Conservation (phyloP, 495 filamentous ascomycete species). For the Aspergillus cristatus region DNA sequence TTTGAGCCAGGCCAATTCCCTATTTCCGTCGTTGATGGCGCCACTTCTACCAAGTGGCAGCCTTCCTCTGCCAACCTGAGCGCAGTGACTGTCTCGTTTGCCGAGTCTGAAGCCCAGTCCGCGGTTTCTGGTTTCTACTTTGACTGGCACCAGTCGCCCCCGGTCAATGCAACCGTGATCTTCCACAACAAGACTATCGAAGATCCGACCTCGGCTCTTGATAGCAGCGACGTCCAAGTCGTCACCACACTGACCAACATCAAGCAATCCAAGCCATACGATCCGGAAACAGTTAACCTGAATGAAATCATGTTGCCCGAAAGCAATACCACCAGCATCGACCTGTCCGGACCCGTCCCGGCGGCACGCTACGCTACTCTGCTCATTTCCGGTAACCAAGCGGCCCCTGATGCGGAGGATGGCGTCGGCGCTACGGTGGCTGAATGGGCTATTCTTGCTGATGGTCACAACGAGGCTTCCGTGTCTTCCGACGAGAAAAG, state of each 20-base stretch:
- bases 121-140: conserved; percentile 48
- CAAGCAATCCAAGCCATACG: conserved; percentile 28
- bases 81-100: conserved; percentile 41
- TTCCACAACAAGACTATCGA: conserved; percentile 41
- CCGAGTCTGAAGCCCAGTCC: conserved; percentile 28
- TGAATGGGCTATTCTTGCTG: conserved; percentile 58
- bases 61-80: conserved; percentile 42
- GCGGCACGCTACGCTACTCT: conserved; percentile 37
- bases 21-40: conserved; percentile 59
- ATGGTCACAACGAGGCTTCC: too few relatives aligned
- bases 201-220: conserved; percentile 7
- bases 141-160: conserved; percentile 59
- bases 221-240: conserved; percentile 7
- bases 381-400: conserved; percentile 39
- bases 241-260: conserved; percentile 20
- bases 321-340: conserved; percentile 41
- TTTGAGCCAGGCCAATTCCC: conserved; percentile 66
- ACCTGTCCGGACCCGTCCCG: conserved; percentile 23
- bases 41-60: conserved; percentile 64
- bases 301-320: conserved; percentile 28
- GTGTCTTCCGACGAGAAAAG: too few relatives aligned
- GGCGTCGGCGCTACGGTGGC: conserved; percentile 59
- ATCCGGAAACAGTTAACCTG: conserved; percentile 14
- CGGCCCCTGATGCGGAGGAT: conserved; percentile 26
- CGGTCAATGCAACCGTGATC: conserved; percentile 44